Evolutionary conservation across 352 stramenopile species (phyloP), one percentile per base, ranked within the genome.

Genomic region (Phytophthora pistaciae): DNA sequence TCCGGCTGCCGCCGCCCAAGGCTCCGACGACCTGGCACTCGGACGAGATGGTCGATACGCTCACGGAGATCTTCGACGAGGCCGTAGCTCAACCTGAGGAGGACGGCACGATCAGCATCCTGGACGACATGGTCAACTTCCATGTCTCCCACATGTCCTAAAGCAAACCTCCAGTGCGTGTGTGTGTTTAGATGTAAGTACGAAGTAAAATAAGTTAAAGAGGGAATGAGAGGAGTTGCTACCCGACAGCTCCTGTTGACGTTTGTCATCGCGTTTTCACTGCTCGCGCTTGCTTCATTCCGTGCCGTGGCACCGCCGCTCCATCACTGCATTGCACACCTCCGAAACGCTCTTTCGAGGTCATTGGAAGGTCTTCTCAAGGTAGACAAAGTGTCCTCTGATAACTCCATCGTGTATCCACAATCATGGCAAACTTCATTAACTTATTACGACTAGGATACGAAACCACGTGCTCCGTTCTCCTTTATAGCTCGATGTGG

Each of bases 61-160:
- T 81, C 21, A 71, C 74, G 1, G 66, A 75, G 21, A 83, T 85
- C 56, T 82, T 85, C 40, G 65, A 77, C n/a, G 78, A 83, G 9
- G 58, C 75, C 14, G 64, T 73, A 13, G 64, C 38, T 3, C 68
- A 75, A 38, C 42, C 60, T 42, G 53, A 38, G 21, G 54, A 74
- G 40, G 29, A 58, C 21, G 36, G 18, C 49, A 70, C 70, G 23
- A 56, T 78, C 48, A 80, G 60, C 59, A 75, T 86, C 60, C 61
- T 86, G 16, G 79, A 86, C 66, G 79, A 86, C 53, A 81, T 86
- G 57, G 77, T 86, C 66, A 77, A 78, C 62, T 86, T 84, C 58
- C 79, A 86, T 25, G 78, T 85, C 56, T 58, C 75, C 10, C 72
- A 82, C 58, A 59, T 83, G 38, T 50, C 72, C 27, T 83, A 71